These are phyloP conservation scores for Phialocephala subalpina DNA, from an alignment of 2,329 filamentous ascomycete species.

Conservation along the genomic window DNA sequence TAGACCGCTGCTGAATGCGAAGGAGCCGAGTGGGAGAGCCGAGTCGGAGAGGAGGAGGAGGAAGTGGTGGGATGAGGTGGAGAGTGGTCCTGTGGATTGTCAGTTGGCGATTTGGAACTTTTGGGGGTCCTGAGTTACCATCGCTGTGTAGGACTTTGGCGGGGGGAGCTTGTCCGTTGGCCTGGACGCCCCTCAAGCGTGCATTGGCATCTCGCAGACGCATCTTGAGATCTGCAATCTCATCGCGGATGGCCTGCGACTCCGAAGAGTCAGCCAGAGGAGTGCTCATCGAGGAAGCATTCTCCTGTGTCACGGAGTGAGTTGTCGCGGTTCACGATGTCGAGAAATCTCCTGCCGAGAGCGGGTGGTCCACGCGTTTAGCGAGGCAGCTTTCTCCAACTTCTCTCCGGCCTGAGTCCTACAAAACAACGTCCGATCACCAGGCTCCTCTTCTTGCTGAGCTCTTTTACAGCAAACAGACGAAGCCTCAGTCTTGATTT, in stretches of 20 bases:
- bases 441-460: not conserved
- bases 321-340: not conserved
- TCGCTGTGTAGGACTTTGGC: slow-evolving; percentile 28
- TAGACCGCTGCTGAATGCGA: slow-evolving; percentile 84
- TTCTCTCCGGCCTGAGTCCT: slow-evolving; percentile 8
- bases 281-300: slow-evolving; percentile 38
- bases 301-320: slow-evolving; percentile 1
- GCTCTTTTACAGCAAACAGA: not conserved
- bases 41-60: slow-evolving; percentile 83
- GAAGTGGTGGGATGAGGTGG: slow-evolving; percentile 59
- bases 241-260: slow-evolving; percentile 50
- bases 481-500: not conserved
- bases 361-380: not conserved
- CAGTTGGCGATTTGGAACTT: not conserved
- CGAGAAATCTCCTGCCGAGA: not conserved
- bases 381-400: slow-evolving; percentile 2
- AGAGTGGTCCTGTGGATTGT: slow-evolving; percentile 34
- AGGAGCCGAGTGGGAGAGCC: slow-evolving; percentile 83
- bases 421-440: slow-evolving; percentile 2
- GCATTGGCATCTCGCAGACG: slow-evolving; percentile 50
- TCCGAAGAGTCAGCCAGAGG: slow-evolving; percentile 31
- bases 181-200: slow-evolving; percentile 49
- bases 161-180: slow-evolving; percentile 33
- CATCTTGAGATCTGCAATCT: slow-evolving; percentile 66
- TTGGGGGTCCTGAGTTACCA: slow-evolving; percentile 25